Conservation (phyloP, 2,329 filamentous ascomycete genomes). For the Sclerotinia minor region DNA sequence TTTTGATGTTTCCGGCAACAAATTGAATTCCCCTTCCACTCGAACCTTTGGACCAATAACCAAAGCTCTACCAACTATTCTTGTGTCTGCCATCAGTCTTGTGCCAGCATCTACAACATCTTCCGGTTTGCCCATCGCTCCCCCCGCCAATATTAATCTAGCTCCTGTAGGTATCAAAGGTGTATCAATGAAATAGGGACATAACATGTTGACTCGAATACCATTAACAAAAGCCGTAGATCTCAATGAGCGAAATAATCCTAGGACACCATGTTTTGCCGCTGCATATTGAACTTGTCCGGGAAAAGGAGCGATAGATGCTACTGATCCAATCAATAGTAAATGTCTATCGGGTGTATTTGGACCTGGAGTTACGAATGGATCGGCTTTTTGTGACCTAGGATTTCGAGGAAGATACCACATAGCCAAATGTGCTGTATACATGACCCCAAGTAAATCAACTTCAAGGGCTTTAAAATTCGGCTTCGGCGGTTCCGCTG, state of each 20-base stretch:
- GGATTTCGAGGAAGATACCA: constrained; percentile 57
- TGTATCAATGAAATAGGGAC: constrained; percentile 66
- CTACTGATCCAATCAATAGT: constrained; percentile 63
- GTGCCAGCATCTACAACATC: constrained; percentile 66
- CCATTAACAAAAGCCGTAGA: constrained; percentile 50
- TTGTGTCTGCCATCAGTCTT: constrained; percentile 59
- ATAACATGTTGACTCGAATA: constrained; percentile 64
- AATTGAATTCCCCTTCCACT: constrained; percentile 45
- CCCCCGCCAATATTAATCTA: constrained; percentile 57
- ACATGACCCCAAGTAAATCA: constrained; percentile 63
- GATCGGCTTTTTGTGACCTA: constrained; percentile 42
- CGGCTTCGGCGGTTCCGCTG: constrained; percentile 51
- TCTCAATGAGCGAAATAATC: constrained; percentile 61
- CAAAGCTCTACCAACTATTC: constrained; percentile 57
- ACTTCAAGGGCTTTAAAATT: constrained; percentile 57
- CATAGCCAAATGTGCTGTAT: constrained; percentile 64
- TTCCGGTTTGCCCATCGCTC: constrained; percentile 51
- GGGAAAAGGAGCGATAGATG: constrained; percentile 51
- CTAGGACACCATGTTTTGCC: constrained; percentile 66
- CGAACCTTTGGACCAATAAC: constrained; percentile 57
- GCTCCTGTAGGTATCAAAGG: constrained; percentile 54
- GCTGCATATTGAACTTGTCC: constrained; percentile 56
- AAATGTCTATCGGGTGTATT: constrained; percentile 57
- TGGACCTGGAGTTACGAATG: constrained; percentile 39
- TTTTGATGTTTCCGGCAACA: constrained; percentile 28